Percentiles rank a stretch among this genome's conserved stretches.
phyloP scores from a whole-genome alignment of 768 basidiomycete genomes.

The Terana coerulea region DNA sequence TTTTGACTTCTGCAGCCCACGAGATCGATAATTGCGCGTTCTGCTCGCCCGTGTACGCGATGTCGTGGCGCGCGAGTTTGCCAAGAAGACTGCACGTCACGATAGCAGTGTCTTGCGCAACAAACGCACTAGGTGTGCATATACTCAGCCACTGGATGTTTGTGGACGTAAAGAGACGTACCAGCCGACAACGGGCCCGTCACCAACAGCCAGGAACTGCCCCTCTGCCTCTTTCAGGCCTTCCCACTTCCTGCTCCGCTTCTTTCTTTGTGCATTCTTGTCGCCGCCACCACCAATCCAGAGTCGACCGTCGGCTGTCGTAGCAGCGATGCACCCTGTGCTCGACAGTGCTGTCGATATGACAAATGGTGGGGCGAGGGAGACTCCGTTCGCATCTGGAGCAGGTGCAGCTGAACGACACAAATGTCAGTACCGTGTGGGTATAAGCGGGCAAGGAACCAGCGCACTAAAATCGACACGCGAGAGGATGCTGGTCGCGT shows the following conservation, averaged over 20 bases:
- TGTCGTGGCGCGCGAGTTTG: conserved; percentile 43
- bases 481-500: conserved; percentile 53
- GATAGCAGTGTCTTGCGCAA: conserved; percentile 36
- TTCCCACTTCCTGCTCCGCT: conserved; percentile 66
- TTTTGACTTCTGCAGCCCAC: conserved; percentile 43
- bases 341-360: conserved; percentile 57
- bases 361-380: conserved; percentile 73
- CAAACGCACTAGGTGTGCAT: conserved; percentile 42
- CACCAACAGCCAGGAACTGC: conserved; percentile 48
- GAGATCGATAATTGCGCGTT: conserved; percentile 38
- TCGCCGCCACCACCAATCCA: conserved; percentile 70
- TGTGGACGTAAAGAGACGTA: conserved; percentile 29
- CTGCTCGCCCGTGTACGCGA: conserved; percentile 36
- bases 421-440: conserved; percentile 1
- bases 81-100: conserved; percentile 63
- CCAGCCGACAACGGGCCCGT: conserved; percentile 75
- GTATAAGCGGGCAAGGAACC: not conserved
- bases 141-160: not conserved
- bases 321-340: conserved; percentile 59
- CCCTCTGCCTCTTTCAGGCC: conserved; percentile 53
- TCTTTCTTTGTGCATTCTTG: conserved; percentile 38
- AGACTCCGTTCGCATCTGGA: conserved; percentile 37
- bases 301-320: conserved; percentile 73
- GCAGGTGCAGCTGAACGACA: not conserved
- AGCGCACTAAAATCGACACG: conserved; percentile 53